Base-by-base conservation (phyloP, 1,284 basidiomycete genomes). In the Ustilago cynodontis region DNA sequence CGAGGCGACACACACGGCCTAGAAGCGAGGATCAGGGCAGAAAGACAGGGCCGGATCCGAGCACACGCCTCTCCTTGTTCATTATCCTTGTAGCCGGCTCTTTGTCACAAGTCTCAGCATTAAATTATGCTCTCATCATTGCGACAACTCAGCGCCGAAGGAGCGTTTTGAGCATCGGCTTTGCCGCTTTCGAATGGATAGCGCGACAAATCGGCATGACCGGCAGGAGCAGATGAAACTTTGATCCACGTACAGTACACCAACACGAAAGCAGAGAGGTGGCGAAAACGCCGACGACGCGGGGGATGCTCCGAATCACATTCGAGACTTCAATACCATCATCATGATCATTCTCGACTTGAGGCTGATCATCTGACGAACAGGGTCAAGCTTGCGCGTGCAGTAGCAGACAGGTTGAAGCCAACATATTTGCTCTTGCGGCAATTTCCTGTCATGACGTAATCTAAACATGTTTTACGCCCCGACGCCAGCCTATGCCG, bases 361-460 rank as follows among this genome's bases (percentile, higher is more conserved):
- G n/a, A 45, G 22, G 43, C 7, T 45, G n/a, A 45, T 45, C 43
- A 45, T 45, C 18, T 22, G 43, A 22, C n/a, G n/a, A 45, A 4
- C 20, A 8, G 5, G 14, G 35, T 37, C 35, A 45, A 45, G 43
- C 43, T 45, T 37, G 31, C 31, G 45, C 20, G 45, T 4, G 14
- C 37, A 16, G 3, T 18, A 16, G 14, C 20, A 43, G 41, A 20
- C 41, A 52, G 31, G n/a, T 37, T 53, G 50, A 41, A 50, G 61
- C 47, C 20, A n/a, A n/a, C 37, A 31, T 39, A 47, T 16, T 28
- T 54, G 52, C 5, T 50, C 31, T 58, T 47, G 52, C 56, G 57
- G 64, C 57, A 45, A 49, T 37, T 50, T 59, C n/a, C 22, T 55
- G 52, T 65, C 64, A 59, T 65, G 64, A 65, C 57, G 64, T 65